These are phyloP conservation scores for Boletus subluridellus DNA, from an alignment of 1,284 basidiomycete genomes.

Conservation along the genomic window DNA sequence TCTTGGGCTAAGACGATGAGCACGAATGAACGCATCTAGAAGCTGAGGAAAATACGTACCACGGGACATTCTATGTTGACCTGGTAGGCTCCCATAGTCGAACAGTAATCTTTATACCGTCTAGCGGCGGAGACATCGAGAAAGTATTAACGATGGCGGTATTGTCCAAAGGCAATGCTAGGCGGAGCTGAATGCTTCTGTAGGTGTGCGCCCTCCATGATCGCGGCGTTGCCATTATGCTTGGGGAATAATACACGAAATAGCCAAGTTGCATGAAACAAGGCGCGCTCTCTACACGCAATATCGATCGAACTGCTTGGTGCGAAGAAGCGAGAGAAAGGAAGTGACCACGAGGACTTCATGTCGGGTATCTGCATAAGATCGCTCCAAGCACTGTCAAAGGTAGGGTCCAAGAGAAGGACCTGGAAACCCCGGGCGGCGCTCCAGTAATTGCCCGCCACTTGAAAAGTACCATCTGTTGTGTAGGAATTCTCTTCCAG, in stretches of 20 bases:
- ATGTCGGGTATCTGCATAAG: slow-evolving; percentile 38
- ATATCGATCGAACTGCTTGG: slow-evolving; percentile 36
- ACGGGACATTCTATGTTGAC: slow-evolving; percentile 22
- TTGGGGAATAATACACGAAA: slow-evolving; percentile 30
- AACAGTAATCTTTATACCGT: slow-evolving; percentile 28
- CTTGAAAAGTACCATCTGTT: slow-evolving; percentile 9
- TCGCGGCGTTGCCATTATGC: slow-evolving; percentile 29
- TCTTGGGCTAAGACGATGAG: slow-evolving; percentile 29
- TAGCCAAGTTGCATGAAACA: slow-evolving; percentile 33
- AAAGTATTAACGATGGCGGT: slow-evolving; percentile 27
- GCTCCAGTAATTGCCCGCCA: slow-evolving; percentile 15
- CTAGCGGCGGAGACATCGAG: slow-evolving; percentile 19
- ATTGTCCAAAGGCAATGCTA: slow-evolving; percentile 30
- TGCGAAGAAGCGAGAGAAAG: slow-evolving; percentile 35
- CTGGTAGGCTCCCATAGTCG: slow-evolving; percentile 18
- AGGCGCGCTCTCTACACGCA: slow-evolving; percentile 33
- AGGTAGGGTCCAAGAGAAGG: slow-evolving; percentile 24
- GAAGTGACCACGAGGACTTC: slow-evolving; percentile 35
- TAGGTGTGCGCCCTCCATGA: slow-evolving; percentile 25
- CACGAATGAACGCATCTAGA: neutral
- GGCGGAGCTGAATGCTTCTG: slow-evolving; percentile 28
- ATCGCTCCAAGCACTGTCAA: slow-evolving; percentile 35
- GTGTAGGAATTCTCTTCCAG: neutral
- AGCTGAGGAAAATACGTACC: slow-evolving; percentile 17
- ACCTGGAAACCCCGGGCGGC: slow-evolving; percentile 26